Conservation (phyloP, 176 grass and related monocot species). For the Saccharum spontaneum region DNA sequence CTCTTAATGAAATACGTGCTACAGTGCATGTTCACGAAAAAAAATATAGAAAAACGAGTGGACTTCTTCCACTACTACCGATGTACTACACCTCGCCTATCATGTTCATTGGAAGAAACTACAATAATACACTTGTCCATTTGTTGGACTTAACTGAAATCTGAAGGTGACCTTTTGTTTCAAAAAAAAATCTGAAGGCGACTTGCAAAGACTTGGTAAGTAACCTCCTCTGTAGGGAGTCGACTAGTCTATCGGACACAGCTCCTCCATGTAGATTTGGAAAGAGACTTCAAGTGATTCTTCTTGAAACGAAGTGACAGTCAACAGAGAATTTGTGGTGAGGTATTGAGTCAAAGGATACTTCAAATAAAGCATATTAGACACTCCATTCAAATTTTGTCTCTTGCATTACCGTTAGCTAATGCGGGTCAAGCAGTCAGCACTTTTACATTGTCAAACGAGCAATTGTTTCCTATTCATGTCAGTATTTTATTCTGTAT, state of each 20-base stretch:
- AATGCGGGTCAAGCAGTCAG: background rate
- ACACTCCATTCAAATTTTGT: background rate
- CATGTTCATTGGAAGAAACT: background rate
- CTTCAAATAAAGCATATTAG: background rate
- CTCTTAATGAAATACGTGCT: too few species aligned
- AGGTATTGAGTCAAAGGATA: background rate
- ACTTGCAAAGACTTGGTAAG: background rate
- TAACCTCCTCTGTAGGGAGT: background rate
- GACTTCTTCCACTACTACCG: background rate
- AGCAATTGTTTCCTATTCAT: background rate
- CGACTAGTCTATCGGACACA: background rate
- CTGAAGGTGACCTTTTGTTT: background rate
- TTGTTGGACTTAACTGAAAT: background rate
- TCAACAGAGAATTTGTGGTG: background rate
- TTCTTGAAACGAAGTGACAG: background rate
- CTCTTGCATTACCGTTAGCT: background rate
- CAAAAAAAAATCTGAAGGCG: too few species aligned
- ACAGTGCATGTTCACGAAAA: too few species aligned
- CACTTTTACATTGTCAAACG: background rate
- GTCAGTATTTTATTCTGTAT: background rate
- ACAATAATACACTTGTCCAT: background rate
- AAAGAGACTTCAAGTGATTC: background rate
- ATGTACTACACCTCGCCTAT: background rate
- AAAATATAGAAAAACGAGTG: background rate
- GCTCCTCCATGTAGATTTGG: background rate